Conservation (phyloP, 2,329 filamentous ascomycete species). For the Coleophoma crateriformis region DNA sequence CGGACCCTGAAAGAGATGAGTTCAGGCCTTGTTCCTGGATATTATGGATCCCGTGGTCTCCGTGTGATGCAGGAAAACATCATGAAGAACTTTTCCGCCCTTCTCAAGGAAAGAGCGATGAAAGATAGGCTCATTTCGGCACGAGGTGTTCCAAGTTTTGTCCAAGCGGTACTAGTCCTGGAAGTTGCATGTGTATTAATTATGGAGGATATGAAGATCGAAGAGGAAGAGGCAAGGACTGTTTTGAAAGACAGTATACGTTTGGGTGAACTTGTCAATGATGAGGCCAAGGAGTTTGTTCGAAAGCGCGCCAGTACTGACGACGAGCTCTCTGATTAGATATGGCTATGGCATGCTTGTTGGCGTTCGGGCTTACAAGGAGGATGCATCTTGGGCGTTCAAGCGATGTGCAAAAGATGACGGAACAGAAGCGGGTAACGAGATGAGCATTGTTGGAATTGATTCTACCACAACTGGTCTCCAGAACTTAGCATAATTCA, state of each 20-base stretch:
- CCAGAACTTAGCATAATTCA: no score
- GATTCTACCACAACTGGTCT: no score
- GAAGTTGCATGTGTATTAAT: slow-evolving; percentile 55
- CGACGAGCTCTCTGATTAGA: slow-evolving; percentile 11
- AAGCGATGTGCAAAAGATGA: no score
- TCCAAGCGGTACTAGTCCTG: slow-evolving; percentile 72
- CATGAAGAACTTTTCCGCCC: slow-evolving; percentile 50
- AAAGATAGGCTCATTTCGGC: slow-evolving; percentile 61
- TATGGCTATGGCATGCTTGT: no score
- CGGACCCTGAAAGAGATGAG: slow-evolving; percentile 52
- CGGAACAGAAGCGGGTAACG: no score
- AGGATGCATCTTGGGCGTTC: no score
- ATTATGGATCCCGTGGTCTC: slow-evolving; percentile 75
- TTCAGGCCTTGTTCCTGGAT: slow-evolving; percentile 60
- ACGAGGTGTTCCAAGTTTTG: slow-evolving; percentile 61
- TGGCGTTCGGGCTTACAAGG: no score
- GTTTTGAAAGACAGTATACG: slow-evolving; percentile 19
- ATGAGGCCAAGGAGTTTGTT: slow-evolving; percentile 50
- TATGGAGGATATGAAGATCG: slow-evolving; percentile 50
- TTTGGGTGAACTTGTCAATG: slow-evolving; percentile 21
- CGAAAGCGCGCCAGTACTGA: slow-evolving; percentile 47
- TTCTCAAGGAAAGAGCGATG: slow-evolving; percentile 56
- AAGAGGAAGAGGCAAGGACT: slow-evolving; percentile 29
- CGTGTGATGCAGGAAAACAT: slow-evolving; percentile 67
- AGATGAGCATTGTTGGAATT: no score